These are phyloP conservation scores for Plasmodium adleri DNA, from an alignment of 169 alveolate genomes.

Conservation along the genomic window DNA sequence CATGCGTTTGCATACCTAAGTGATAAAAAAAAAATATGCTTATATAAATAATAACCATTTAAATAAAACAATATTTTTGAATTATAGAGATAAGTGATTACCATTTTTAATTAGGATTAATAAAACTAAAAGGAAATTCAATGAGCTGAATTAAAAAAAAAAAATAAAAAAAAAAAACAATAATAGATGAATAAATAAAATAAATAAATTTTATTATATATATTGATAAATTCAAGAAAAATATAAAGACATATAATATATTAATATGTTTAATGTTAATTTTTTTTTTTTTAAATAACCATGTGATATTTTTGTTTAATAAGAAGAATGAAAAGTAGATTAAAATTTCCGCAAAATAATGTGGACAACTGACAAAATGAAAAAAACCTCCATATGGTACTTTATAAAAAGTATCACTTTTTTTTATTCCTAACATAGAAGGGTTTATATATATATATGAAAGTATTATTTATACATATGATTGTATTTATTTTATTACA, in stretches of 20 bases:
- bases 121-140: conserved; percentile 34
- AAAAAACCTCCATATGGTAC: conserved; percentile 88
- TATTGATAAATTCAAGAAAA: neutral
- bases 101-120: conserved; percentile 47
- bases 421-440: neutral
- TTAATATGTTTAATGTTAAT: neutral
- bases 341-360: conserved; percentile 86
- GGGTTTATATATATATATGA: neutral
- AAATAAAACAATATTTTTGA: neutral
- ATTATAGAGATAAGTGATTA: neutral
- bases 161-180: neutral
- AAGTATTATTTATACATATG: too few species aligned
- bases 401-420: conserved; percentile 76
- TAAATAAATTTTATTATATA: neutral
- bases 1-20: conserved; percentile 76
- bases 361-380: conserved; percentile 87
- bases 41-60: neutral
- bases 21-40: neutral
- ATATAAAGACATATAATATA: neutral
- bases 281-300: conserved; percentile 28
- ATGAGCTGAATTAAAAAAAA: conserved; percentile 11
- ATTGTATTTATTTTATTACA: conserved; percentile 10
- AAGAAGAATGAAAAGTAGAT: conserved; percentile 82
- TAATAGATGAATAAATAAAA: neutral
- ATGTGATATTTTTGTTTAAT: conserved; percentile 29